These are phyloP conservation scores for Ricinus communis DNA, from an alignment of 345 rosid genomes.

Conservation along the genomic window DNA sequence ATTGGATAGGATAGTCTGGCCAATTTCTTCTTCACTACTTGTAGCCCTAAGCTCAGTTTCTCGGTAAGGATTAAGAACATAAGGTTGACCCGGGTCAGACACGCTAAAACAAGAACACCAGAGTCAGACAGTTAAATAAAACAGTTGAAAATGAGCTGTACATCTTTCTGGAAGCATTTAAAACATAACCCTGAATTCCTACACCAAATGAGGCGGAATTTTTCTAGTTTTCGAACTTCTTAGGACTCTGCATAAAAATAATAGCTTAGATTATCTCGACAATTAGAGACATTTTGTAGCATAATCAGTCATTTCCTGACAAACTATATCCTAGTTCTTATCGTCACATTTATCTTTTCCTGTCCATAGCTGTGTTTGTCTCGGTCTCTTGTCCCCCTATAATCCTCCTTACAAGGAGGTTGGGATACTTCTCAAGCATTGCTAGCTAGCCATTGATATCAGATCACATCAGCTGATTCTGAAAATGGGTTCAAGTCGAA, in stretches of 20 bases:
- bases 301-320: constrained; percentile 9
- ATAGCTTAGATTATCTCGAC: constrained; percentile 12
- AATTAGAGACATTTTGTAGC: constrained; percentile 16
- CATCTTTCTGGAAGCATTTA: neutral
- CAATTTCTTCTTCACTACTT: too few relatives aligned
- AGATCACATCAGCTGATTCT: neutral
- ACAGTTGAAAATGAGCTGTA: constrained; percentile 4
- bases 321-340: constrained; percentile 25
- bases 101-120: constrained; percentile 3
- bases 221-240: constrained; percentile 17
- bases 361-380: constrained; percentile 13
- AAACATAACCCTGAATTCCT: constrained; percentile 10
- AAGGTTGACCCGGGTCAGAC: neutral
- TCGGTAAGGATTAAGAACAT: neutral
- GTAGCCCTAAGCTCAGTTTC: too few relatives aligned
- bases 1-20: too few relatives aligned
- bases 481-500: constrained; percentile 33
- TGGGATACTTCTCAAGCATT: constrained; percentile 6
- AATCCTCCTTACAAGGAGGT: constrained; percentile 12
- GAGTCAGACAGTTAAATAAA: neutral
- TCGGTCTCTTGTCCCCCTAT: constrained; percentile 12
- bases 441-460: neutral
- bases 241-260: constrained; percentile 7
- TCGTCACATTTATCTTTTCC: constrained; percentile 18
- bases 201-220: constrained; percentile 8